Evolutionary conservation across 805 yeast species (phyloP), one percentile per base, ranked within the genome.

Genomic region (Lipomyces sp.): DNA sequence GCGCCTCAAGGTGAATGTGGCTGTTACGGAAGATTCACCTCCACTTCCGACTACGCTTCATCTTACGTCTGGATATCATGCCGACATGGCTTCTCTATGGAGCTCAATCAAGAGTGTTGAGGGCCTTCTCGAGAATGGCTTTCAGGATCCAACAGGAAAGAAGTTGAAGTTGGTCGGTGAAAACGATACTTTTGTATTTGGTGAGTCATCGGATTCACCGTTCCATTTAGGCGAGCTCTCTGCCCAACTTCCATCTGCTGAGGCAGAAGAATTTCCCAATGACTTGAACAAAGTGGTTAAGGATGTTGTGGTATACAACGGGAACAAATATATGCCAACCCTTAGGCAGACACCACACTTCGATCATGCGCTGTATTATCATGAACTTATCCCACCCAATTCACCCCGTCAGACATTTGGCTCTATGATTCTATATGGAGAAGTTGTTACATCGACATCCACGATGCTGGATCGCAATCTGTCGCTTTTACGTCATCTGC

Each of bases 371-470:
- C 73, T 79, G 42, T 95, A 88, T 76, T 89, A 83, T 75, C 73
- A 77, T 7, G 62, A 63, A 32, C 62, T 67, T 6, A 39, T 33
- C 4, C 59, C 68, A 6, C 60, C 67, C 7, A 59, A 63, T 11
- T 42, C 57, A 3, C 35, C 53, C 11, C 48, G 34, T 11, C 66
- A 63, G 29, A 59, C 58, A 34, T 65, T 72, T 53, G 98, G 98
- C 1, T 78, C 89, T 0, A 75, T 83, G 1, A 76, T 90, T 30
- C 78, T 90, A 45, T 94, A 94, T 74, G 92, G 91, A 13, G 98
- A 94, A 74, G 96, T 93, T 4, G 86, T 93, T 1, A 90, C 97
- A 0, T 93, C 98, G 0, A 94, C 99, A 0, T 87, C 86, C 63
- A 84, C 90, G 0, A 78, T 94, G 74, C 80, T 95, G 71, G 97